Percentiles rank a stretch among this genome's conserved stretches.
These are phyloP conservation scores for Phytophthora sp. DNA, from an alignment of 352 stramenopile genomes.

Conservation along the genomic window DNA sequence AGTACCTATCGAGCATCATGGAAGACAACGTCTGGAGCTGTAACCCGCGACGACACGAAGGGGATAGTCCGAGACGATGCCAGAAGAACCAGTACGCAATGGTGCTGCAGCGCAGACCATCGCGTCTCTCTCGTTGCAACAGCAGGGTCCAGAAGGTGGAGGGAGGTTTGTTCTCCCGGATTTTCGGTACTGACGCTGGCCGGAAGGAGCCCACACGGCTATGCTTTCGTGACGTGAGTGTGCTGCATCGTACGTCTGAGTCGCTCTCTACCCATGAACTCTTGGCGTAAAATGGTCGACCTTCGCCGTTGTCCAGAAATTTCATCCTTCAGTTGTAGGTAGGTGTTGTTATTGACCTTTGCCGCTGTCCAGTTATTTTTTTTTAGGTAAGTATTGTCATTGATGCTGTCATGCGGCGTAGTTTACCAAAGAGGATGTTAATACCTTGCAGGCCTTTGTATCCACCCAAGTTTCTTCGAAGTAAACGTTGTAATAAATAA, in stretches of 20 bases:
- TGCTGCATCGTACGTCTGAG: conserved; percentile 29
- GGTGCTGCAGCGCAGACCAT: conserved; percentile 29
- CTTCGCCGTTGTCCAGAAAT: too few species aligned
- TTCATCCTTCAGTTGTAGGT: too few species aligned
- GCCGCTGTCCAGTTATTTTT: not conserved
- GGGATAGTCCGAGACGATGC: conserved; percentile 33
- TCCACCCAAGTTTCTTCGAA: not conserved
- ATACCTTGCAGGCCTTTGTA: not conserved
- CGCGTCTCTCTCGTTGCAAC: conserved; percentile 17
- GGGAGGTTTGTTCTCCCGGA: conserved; percentile 27
- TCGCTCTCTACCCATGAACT: conserved; percentile 31
- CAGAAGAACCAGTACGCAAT: conserved; percentile 41
- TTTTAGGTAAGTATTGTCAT: too few species aligned
- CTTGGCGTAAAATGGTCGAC: conserved; percentile 19
- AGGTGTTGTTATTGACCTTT: too few species aligned
- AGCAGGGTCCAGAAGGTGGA: conserved; percentile 25
- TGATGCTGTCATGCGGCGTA: not conserved
- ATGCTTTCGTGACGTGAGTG: conserved; percentile 32
- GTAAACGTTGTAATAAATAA: too few species aligned
- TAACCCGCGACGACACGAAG: conserved; percentile 34
- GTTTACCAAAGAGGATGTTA: not conserved
- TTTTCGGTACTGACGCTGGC: conserved; percentile 27
- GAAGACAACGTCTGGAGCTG: conserved; percentile 43
- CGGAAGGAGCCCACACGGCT: conserved; percentile 22
- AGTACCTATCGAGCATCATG: conserved; percentile 40